A percentile compares a stretch with the other conserved stretches of the same genome.
Conservation (phyloP, 164 flowering plant genomes). For the Hamamelis virginiana region DNA sequence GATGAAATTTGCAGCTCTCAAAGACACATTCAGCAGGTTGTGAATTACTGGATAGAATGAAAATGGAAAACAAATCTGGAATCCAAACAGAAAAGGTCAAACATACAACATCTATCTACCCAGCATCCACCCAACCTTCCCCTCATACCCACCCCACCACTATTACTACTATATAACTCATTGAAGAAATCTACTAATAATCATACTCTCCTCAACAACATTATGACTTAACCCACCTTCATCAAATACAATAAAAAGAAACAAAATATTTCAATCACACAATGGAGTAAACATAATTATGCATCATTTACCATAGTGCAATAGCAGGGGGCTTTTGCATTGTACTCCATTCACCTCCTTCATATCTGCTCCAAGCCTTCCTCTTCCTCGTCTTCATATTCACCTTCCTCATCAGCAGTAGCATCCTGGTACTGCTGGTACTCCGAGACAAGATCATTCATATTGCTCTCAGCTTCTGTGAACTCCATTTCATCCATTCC, state of each 20-base stretch:
- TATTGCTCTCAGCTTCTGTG: conserved; percentile 67
- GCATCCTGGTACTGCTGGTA: conserved; percentile 79
- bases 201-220: too few species aligned
- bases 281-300: neutral
- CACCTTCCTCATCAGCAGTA: conserved; percentile 62
- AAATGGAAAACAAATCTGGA: neutral
- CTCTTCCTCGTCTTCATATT: conserved; percentile 53
- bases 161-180: too few species aligned
- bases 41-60: neutral
- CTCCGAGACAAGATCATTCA: conserved; percentile 66
- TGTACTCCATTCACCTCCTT: neutral
- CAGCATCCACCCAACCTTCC: neutral
- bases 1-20: neutral
- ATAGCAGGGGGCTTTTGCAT: neutral
- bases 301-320: conserved; percentile 1
- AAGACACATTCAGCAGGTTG: neutral
- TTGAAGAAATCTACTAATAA: too few species aligned
- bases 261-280: too few species aligned
- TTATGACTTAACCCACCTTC: too few species aligned
- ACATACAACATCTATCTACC: neutral
- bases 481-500: conserved; percentile 77
- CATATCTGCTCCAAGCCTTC: conserved; percentile 2
- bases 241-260: too few species aligned
- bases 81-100: neutral
- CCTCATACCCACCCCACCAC: neutral